Evolutionary conservation across 768 basidiomycete genomes (phyloP).

Genomic region (Lactarius tabidus): DNA sequence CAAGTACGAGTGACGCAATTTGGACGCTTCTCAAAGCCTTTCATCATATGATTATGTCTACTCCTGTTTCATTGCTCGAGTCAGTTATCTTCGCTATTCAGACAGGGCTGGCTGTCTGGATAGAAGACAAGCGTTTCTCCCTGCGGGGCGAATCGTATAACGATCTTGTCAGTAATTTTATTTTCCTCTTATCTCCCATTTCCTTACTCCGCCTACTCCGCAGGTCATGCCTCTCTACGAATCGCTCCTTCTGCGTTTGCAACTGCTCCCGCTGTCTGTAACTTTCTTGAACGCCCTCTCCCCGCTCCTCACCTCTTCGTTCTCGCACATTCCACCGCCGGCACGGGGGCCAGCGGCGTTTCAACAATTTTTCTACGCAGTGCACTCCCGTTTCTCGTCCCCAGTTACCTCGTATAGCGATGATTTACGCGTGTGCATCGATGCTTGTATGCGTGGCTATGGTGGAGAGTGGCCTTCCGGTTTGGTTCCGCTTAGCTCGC

Average conservation of each 20-base stretch:
- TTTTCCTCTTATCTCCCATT: background rate
- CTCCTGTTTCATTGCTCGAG: conserved; percentile 4
- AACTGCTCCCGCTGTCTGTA: background rate
- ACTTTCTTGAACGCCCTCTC: conserved; percentile 7
- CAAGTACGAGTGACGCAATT: background rate
- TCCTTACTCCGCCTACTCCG: background rate
- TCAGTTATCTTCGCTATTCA: background rate
- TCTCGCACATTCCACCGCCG: conserved; percentile 17
- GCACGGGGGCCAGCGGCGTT: conserved; percentile 16
- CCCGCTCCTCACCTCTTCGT: conserved; percentile 15
- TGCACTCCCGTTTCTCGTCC: conserved; percentile 6
- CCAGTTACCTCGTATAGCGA: conserved; percentile 2
- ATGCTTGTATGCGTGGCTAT: conserved; percentile 14
- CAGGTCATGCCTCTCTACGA: conserved; percentile 17
- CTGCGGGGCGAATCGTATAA: conserved; percentile 10
- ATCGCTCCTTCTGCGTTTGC: conserved; percentile 10
- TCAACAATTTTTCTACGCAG: conserved; percentile 2
- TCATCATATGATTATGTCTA: background rate
- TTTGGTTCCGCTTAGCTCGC: conserved; percentile 9
- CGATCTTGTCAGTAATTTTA: conserved; percentile 6
- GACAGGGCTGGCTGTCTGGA: conserved; percentile 13
- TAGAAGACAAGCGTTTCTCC: conserved; percentile 12
- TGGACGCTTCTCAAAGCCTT: background rate
- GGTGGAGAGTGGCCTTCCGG: conserved; percentile 12
- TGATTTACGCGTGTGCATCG: conserved; percentile 13